Percentiles rank a stretch among this genome's conserved stretches.
These are phyloP conservation scores for Coprinopsis strossmayeri DNA, from an alignment of 768 basidiomycete genomes.

Conservation along the genomic window DNA sequence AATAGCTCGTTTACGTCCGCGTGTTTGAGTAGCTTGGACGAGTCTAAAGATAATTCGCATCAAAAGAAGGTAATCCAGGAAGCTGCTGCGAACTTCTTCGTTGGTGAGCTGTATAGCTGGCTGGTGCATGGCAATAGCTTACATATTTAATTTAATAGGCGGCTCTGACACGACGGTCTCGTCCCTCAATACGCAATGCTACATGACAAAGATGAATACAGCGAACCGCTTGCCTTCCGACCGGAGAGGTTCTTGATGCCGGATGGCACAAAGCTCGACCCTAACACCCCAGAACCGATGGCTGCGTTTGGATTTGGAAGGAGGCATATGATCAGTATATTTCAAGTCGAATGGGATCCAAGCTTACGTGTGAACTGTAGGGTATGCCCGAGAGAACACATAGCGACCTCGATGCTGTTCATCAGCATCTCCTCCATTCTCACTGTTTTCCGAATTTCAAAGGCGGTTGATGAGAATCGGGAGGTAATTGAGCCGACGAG, in stretches of 20 bases:
- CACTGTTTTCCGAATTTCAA: slow-evolving; percentile 16
- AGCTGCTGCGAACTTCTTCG: slow-evolving; percentile 18
- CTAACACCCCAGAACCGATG: slow-evolving; percentile 15
- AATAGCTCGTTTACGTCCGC: slow-evolving; percentile 14
- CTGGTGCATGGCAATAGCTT: too few relatives aligned
- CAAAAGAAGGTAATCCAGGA: slow-evolving; percentile 15
- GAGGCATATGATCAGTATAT: slow-evolving; percentile 9
- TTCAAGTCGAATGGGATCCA: neutral
- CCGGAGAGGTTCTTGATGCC: slow-evolving; percentile 17
- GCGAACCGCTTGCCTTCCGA: slow-evolving; percentile 15
- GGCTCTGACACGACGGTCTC: slow-evolving; percentile 19
- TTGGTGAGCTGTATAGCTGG: slow-evolving; percentile 12
- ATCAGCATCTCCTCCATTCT: slow-evolving; percentile 16
- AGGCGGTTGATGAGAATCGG: slow-evolving; percentile 22
- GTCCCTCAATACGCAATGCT: slow-evolving; percentile 16
- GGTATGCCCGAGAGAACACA: slow-evolving; percentile 17
- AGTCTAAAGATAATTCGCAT: slow-evolving; percentile 11
- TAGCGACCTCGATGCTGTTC: slow-evolving; percentile 15
- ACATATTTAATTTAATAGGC: too few relatives aligned
- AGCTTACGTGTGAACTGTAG: slow-evolving; percentile 4
- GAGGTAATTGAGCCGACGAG: slow-evolving; percentile 18
- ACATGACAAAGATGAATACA: slow-evolving; percentile 18
- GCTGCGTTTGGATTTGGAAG: slow-evolving; percentile 20
- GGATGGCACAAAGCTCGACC: slow-evolving; percentile 14
- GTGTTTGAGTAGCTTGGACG: slow-evolving; percentile 14